Conservation (phyloP, 2,329 filamentous ascomycete genomes). For the Beauveria caledonica region DNA sequence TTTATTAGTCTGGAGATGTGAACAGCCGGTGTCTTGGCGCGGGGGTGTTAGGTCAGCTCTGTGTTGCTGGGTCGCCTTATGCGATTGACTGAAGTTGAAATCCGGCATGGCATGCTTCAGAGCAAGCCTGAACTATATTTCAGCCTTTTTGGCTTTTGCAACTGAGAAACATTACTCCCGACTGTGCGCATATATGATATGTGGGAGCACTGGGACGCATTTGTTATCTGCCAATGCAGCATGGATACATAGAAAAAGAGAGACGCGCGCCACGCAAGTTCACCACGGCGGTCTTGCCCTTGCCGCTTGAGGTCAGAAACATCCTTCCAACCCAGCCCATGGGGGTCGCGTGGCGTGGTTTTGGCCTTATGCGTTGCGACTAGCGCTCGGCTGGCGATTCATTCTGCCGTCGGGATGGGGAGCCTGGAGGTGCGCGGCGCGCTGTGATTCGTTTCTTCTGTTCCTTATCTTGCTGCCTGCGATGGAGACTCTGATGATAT, state of each 20-base stretch:
- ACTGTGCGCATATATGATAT: no score
- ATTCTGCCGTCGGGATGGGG: background rate
- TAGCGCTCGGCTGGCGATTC: background rate
- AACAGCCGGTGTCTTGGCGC: background rate
- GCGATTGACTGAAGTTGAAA: background rate
- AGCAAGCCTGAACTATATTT: background rate
- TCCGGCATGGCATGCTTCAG: background rate
- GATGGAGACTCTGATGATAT: background rate
- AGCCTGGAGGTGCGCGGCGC: background rate
- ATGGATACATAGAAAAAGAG: background rate
- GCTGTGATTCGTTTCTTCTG: background rate
- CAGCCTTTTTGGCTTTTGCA: background rate
- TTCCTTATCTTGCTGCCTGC: background rate
- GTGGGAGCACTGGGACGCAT: no score
- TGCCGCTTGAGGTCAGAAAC: background rate
- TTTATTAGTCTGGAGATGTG: background rate
- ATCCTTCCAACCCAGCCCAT: no score
- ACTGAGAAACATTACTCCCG: no score
- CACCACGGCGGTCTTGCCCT: background rate
- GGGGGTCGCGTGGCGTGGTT: no score
- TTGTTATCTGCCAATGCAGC: background rate
- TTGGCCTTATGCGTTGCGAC: background rate
- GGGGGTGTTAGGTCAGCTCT: background rate
- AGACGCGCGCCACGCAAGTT: background rate
- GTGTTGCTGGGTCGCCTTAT: background rate